Evolutionary conservation across 73 alveolate genomes (phyloP), one percentile per base, ranked within the genome.

Genomic region (Stentor coeruleus): DNA sequence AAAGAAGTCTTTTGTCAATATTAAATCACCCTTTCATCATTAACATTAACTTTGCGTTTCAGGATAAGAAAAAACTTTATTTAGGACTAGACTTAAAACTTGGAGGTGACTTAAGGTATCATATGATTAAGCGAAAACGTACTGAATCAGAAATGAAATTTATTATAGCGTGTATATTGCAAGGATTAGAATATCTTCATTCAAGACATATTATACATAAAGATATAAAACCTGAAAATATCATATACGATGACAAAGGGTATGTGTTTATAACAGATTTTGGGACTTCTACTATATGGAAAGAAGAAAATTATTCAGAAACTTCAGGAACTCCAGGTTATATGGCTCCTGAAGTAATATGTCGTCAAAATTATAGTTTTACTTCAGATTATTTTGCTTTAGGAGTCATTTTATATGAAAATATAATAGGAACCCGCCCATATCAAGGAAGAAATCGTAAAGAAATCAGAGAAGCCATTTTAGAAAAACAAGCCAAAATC

Each of bases 391-490:
- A 90, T 82, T 94, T 87, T 88, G 99, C 99, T 26, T 80, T 95
- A 79, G 99, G 99, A 1, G 95, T 95, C 3, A 93, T 95, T n/a
- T 87, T 92, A 39, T 92, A 88, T 91, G 98, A 94, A 86, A 82
- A 88, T 36, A 89, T 93, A 86, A 77, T 89, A 74, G 95, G 95
- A 39, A n/a, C n/a, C n/a, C n/a, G n/a, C n/a, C n/a, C n/a, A n/a
- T n/a, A n/a, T n/a, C n/a, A 74, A 66, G n/a, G n/a, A n/a, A n/a
- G n/a, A n/a, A n/a, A n/a, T n/a, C n/a, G n/a, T n/a, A n/a, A n/a
- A n/a, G n/a, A n/a, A n/a, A n/a, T n/a, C n/a, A n/a, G n/a, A n/a
- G n/a, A n/a, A n/a, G n/a, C n/a, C n/a, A n/a, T n/a, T n/a, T n/a
- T n/a, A n/a, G n/a, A n/a, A n/a, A n/a, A n/a, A n/a, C n/a, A n/a